A percentile compares a stretch with the other conserved stretches of the same genome.
Conservation (phyloP, 2,329 filamentous ascomycete genomes). For the Beauveria sp. region DNA sequence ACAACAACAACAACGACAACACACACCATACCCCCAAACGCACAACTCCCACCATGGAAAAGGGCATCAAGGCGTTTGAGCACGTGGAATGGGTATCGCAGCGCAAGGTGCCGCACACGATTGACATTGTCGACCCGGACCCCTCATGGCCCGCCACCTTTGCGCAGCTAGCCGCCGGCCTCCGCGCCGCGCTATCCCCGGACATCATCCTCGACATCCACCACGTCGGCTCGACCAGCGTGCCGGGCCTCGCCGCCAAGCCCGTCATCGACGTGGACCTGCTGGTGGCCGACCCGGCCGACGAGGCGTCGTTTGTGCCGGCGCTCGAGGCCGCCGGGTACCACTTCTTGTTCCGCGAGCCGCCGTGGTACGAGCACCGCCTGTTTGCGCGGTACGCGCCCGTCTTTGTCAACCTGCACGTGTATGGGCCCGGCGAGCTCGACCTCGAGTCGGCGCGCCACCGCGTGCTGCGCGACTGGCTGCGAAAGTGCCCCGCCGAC, state of each 20-base stretch:
- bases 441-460: slow-evolving; percentile 33
- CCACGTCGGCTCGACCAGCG: slow-evolving; percentile 38
- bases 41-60: neutral
- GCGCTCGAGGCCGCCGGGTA: slow-evolving; percentile 32
- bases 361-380: slow-evolving; percentile 34
- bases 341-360: slow-evolving; percentile 34
- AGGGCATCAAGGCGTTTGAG: slow-evolving; percentile 2
- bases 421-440: slow-evolving; percentile 30
- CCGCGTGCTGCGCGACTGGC: slow-evolving; percentile 35
- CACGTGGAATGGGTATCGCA: slow-evolving; percentile 10
- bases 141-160: slow-evolving; percentile 23
- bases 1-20: too few relatives aligned
- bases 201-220: slow-evolving; percentile 25
- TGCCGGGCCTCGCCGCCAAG: slow-evolving; percentile 37
- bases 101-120: slow-evolving; percentile 13
- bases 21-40: neutral
- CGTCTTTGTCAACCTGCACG: slow-evolving; percentile 32
- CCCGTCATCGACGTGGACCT: slow-evolving; percentile 40
- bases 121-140: slow-evolving; percentile 22
- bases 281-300: slow-evolving; percentile 27
- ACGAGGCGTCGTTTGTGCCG: slow-evolving; percentile 30
- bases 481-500: slow-evolving; percentile 28
- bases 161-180: slow-evolving; percentile 18
- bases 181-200: slow-evolving; percentile 20
- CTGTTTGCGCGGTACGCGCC: slow-evolving; percentile 26